These are phyloP conservation scores for Ciborinia camelliae DNA, from an alignment of 2,329 filamentous ascomycete species.

Conservation along the genomic window DNA sequence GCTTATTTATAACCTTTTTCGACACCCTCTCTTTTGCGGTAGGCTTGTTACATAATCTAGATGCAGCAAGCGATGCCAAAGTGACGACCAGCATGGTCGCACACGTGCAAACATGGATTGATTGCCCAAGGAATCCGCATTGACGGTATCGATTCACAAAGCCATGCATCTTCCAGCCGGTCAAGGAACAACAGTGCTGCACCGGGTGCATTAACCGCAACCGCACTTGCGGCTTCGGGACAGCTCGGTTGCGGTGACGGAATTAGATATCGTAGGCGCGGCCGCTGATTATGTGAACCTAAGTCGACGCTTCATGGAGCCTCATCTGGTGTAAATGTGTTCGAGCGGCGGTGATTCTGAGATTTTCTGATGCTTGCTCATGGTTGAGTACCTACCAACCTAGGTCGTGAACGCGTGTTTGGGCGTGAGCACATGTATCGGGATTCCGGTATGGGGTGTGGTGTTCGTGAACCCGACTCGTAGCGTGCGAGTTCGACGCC, in stretches of 20 bases:
- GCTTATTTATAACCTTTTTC: no score
- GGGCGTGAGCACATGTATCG: conserved; percentile 34
- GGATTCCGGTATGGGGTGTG: conserved; percentile 37
- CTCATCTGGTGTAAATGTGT: no score
- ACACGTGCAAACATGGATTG: conserved; percentile 63
- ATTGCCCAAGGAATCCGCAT: conserved; percentile 59
- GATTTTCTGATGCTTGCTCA: no score
- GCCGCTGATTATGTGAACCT: conserved; percentile 23
- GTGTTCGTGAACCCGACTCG: conserved; percentile 43
- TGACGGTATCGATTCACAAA: conserved; percentile 52
- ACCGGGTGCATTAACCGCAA: conserved; percentile 22
- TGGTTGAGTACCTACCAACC: no score
- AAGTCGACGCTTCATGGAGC: no score
- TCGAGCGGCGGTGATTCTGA: no score
- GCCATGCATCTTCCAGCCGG: conserved; percentile 22
- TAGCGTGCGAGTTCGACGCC: conserved; percentile 51
- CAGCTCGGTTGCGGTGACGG: conserved; percentile 57
- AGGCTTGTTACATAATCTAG: conserved; percentile 54
- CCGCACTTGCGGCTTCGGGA: conserved; percentile 45
- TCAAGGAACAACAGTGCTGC: conserved; percentile 13
- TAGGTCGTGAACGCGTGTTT: conserved; percentile 34
- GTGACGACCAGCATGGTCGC: conserved; percentile 53
- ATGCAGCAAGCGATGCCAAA: conserved; percentile 57
- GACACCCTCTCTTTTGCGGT: no score
- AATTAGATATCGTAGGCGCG: conserved; percentile 52